A percentile compares a stretch with the other conserved stretches of the same genome.
Conservation (phyloP, 2,329 filamentous ascomycete genomes). For the Fusarium austroafricanum region DNA sequence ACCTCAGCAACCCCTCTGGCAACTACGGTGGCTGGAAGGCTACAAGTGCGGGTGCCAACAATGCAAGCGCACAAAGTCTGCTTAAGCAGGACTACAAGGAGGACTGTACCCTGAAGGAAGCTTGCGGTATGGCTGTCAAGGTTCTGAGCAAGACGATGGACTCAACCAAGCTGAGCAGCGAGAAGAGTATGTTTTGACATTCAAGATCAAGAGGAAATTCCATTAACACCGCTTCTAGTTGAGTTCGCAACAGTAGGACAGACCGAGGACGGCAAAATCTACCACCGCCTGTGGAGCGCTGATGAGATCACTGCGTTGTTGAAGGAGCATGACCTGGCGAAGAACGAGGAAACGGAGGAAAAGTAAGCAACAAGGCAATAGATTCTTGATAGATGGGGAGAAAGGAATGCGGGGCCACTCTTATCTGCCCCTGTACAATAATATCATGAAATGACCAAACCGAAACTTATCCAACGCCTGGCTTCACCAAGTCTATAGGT, state of each 20-base stretch:
- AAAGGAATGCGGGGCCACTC: constrained; percentile 38
- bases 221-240: constrained; percentile 65
- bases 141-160: constrained; percentile 99
- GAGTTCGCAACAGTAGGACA: constrained; percentile 98
- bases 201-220: not conserved
- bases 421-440: constrained; percentile 48
- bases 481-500: constrained; percentile 26
- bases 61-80: constrained; percentile 95
- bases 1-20: constrained; percentile 97
- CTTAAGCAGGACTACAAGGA: constrained; percentile 99
- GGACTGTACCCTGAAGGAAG: constrained; percentile 94
- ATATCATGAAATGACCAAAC: constrained; percentile 48
- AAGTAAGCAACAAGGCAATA: constrained; percentile 57
- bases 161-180: constrained; percentile 96
- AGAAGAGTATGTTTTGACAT: constrained; percentile 81
- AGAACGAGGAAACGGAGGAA: constrained; percentile 79
- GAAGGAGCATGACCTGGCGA: constrained; percentile 95
- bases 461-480: constrained; percentile 23
- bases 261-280: constrained; percentile 95
- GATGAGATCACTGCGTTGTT: constrained; percentile 95
- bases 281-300: constrained; percentile 96
- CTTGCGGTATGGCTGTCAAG: constrained; percentile 97
- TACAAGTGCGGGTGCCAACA: constrained; percentile 97
- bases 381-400: constrained; percentile 47
- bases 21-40: constrained; percentile 99